Base-by-base conservation (phyloP, 1,139 yeast species). In the Yamadazyma aaseri region DNA sequence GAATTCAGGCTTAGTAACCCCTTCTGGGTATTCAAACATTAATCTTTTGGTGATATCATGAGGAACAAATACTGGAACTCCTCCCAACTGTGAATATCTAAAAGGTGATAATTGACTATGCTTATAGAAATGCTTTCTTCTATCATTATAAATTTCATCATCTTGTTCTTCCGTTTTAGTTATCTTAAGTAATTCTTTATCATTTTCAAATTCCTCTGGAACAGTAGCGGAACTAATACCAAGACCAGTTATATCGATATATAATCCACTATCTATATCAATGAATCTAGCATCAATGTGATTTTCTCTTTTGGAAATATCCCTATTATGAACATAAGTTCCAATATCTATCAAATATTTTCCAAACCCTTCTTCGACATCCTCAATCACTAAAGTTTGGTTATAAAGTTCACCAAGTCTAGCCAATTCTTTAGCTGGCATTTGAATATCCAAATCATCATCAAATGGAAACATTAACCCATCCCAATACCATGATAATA, bases 401-500 rank as follows among this genome's bases (percentile, higher is more conserved):
- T 71, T 71, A 41, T 58, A 51, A 33, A 52, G 37, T 32, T 51
- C 53, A 7, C 57, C 58, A 27, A 59, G 47, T 20, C 52, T 44
- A 11, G 51, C 56, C 37, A 59, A 50, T 29, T 60, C 61, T 12
- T 40, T 39, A 5, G 50, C 41, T 3, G 68, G 66, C 63, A 59
- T 58, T 40, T 59, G 65, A 8, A 58, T 55, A 38, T 57, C 64
- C 28, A 52, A 48, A 41, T 59, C 63, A 32, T 48, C 48, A 38
- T 58, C 62, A 42, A 59, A 61, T 11, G 67, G 67, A 43, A 60
- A 60, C 36, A 51, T 43, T 38, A 60, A 41, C 0, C 67, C 66
- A 46, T 62, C 58, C 65, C 65, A 60, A 37, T 61, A 64, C 71
- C 71, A 65, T 17, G 58, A 47, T 31, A 62, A 50, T 28, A 61